phyloP scores from a whole-genome alignment of 345 rosid genomes.

The Eucalyptus erythrocorys region DNA sequence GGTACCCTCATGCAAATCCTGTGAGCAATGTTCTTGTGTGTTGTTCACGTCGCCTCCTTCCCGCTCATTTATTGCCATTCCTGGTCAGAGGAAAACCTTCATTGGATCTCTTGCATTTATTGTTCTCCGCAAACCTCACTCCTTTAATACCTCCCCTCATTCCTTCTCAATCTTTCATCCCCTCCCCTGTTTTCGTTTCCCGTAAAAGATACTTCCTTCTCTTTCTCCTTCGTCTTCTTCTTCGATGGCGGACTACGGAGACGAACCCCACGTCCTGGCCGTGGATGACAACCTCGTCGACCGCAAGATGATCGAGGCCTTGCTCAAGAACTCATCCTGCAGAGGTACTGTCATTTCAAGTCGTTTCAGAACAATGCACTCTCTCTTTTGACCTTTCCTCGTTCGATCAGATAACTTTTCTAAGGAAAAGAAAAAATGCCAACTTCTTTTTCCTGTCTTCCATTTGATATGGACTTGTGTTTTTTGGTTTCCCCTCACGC shows the following conservation, averaged over 20 bases:
- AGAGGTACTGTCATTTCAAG: conserved; percentile 24
- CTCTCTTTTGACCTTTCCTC: not conserved
- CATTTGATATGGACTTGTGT: not conserved
- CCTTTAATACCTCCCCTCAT: not conserved
- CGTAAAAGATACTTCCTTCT: not conserved
- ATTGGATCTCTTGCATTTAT: not conserved
- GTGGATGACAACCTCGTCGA: conserved; percentile 79
- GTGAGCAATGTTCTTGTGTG: conserved; percentile 11
- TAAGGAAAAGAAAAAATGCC: not conserved
- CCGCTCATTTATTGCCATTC: not conserved
- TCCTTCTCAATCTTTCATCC: not conserved
- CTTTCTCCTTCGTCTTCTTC: conserved; percentile 18
- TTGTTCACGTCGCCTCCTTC: not conserved
- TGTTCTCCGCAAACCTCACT: not conserved
- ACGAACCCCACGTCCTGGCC: conserved; percentile 63
- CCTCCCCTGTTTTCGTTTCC: not conserved
- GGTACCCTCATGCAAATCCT: conserved; percentile 13
- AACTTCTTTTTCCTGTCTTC: not conserved
- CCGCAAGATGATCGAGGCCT: conserved; percentile 50
- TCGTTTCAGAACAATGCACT: not conserved
- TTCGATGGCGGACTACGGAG: conserved; percentile 5
- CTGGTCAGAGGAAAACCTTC: not conserved
- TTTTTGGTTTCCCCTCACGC: not conserved
- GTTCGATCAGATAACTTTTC: not conserved
- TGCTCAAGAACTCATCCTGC: conserved; percentile 64